A percentile compares a stretch with the other conserved stretches of the same genome.
These are phyloP conservation scores for Aaosphaeria pasadenensis DNA, from an alignment of 2,329 filamentous ascomycete genomes.

Conservation along the genomic window DNA sequence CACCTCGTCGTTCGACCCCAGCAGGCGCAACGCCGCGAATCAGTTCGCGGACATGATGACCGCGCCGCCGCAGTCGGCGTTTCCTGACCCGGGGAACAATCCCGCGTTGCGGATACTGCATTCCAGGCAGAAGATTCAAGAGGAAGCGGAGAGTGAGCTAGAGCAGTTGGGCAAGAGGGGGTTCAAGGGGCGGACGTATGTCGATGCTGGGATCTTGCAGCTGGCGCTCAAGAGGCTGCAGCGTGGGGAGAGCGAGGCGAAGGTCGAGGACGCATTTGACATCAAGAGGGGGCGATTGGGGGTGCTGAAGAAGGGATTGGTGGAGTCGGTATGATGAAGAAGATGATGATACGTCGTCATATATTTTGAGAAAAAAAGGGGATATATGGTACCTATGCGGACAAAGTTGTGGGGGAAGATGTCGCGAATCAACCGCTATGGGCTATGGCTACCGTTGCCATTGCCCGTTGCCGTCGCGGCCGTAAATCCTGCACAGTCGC, in stretches of 20 bases:
- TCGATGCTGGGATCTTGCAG: slow-evolving; percentile 43
- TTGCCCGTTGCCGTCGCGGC: too few species aligned
- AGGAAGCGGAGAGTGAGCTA: slow-evolving; percentile 54
- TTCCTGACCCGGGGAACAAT: slow-evolving; percentile 42
- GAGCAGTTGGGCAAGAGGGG: slow-evolving; percentile 42
- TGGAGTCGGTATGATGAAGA: slow-evolving; percentile 13
- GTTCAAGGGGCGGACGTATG: slow-evolving; percentile 41
- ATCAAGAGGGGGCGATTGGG: slow-evolving; percentile 32
- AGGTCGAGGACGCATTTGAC: slow-evolving; percentile 30
- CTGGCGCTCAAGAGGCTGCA: slow-evolving; percentile 31
- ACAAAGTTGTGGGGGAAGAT: too few species aligned
- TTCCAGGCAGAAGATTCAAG: slow-evolving; percentile 49
- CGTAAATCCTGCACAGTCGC: too few species aligned
- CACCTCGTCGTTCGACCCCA: slow-evolving; percentile 43
- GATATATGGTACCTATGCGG: too few species aligned
- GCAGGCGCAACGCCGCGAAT: slow-evolving; percentile 21
- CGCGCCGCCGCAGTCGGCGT: slow-evolving; percentile 25
- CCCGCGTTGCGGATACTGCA: slow-evolving; percentile 55
- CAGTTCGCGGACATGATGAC: slow-evolving; percentile 30
- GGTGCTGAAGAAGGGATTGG: slow-evolving; percentile 19
- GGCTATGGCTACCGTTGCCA: too few species aligned
- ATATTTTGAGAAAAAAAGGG: not conserved
- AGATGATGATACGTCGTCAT: not conserved
- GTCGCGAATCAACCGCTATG: too few species aligned
- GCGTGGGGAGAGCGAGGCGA: slow-evolving; percentile 24